Evolutionary conservation across 106 monocot species (phyloP).

Genomic region (Vanilla planifolia): DNA sequence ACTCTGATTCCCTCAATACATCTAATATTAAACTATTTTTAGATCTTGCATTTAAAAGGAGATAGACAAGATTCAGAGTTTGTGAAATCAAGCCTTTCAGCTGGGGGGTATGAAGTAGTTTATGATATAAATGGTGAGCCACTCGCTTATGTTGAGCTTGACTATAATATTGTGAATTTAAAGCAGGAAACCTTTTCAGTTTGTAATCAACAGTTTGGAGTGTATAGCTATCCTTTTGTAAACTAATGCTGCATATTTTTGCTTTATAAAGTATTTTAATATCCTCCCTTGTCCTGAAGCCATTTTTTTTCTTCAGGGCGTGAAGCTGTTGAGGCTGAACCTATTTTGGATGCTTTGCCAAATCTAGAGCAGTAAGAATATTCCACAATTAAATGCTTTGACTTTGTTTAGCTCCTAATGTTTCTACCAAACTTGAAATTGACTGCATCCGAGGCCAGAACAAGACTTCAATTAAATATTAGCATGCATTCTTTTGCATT

Average conservation of each 20-base stretch:
- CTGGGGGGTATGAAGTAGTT: conserved; percentile 82
- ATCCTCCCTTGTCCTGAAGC: not conserved
- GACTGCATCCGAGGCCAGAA: too few species aligned
- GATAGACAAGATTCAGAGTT: conserved; percentile 94
- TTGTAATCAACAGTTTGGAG: not conserved
- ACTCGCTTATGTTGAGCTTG: not conserved
- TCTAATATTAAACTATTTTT: not conserved
- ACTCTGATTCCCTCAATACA: not conserved
- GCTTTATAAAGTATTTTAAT: not conserved
- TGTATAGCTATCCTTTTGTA: not conserved
- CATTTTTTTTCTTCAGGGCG: conserved; percentile 41
- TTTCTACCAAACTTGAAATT: too few species aligned
- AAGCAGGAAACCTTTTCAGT: not conserved
- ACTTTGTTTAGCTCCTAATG: too few species aligned
- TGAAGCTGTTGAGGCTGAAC: conserved; percentile 83
- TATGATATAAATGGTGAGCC: conserved; percentile 92
- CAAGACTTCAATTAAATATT: too few species aligned
- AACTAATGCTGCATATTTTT: not conserved
- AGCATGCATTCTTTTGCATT: too few species aligned
- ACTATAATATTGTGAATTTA: not conserved
- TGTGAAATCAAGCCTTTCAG: conserved; percentile 76
- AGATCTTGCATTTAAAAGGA: conserved; percentile 95
- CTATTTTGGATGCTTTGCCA: conserved; percentile 89
- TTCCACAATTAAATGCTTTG: too few species aligned
- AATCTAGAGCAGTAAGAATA: conserved; percentile 82